Evolutionary conservation across 2,329 filamentous ascomycete species (phyloP).

Genomic region (Fusarium solani-melongenae): DNA sequence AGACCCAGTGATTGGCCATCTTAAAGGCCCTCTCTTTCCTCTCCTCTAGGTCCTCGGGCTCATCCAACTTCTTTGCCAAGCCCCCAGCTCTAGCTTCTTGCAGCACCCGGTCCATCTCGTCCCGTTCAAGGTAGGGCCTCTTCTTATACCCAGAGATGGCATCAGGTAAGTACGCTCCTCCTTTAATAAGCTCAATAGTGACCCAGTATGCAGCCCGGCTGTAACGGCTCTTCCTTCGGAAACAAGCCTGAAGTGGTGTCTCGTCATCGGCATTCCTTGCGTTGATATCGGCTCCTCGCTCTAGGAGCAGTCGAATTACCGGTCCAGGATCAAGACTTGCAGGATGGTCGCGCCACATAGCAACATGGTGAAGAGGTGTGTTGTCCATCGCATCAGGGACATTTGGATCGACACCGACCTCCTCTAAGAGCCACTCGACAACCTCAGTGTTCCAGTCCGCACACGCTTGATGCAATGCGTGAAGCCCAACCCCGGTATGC

Average conservation of each 20-base stretch:
- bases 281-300: conserved; percentile 2
- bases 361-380: not conserved
- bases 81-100: not conserved
- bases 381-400: not conserved
- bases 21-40: not conserved
- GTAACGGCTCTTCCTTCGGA: not conserved
- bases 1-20: not conserved
- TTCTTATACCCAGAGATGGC: not conserved
- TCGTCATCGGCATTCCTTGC: not conserved
- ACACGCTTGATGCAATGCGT: not conserved
- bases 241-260: not conserved
- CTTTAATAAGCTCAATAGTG: not conserved
- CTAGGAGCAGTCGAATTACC: not conserved
- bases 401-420: not conserved
- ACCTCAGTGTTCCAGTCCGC: not conserved
- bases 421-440: not conserved
- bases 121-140: not conserved
- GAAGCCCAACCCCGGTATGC: not conserved
- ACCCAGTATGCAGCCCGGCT: not conserved
- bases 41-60: not conserved
- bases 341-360: not conserved
- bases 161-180: not conserved
- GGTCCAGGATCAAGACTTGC: not conserved
- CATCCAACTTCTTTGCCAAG: not conserved
- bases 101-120: not conserved